Evolutionary conservation across 345 rosid species (phyloP).

Genomic region (Bruguiera sexangula): DNA sequence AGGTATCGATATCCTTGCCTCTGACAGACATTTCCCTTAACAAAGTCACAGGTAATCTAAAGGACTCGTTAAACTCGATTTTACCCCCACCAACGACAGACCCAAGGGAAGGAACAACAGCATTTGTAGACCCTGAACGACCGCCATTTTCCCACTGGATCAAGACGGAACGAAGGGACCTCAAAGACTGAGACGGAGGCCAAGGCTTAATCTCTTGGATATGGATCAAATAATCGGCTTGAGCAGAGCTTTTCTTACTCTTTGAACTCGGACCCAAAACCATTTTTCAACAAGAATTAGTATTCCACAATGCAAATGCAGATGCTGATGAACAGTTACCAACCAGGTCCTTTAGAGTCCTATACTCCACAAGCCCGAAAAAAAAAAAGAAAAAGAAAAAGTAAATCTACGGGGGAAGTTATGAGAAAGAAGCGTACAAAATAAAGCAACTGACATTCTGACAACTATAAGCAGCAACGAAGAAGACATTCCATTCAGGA

Average conservation of each 20-base stretch:
- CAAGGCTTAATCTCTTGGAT: constrained; percentile 88
- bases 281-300: constrained; percentile 40
- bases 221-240: constrained; percentile 58
- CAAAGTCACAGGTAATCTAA: constrained; percentile 67
- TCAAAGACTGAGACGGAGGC: constrained; percentile 95
- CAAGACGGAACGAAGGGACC: constrained; percentile 74
- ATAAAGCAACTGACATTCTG: not conserved
- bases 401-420: not conserved
- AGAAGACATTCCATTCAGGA: not conserved
- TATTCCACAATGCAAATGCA: constrained; percentile 5
- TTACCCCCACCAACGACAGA: constrained; percentile 75
- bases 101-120: constrained; percentile 68
- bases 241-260: constrained; percentile 52
- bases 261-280: constrained; percentile 62
- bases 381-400: not conserved
- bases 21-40: constrained; percentile 51
- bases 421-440: not conserved
- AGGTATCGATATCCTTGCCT: constrained; percentile 48
- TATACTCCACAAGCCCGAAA: not conserved
- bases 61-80: constrained; percentile 75
- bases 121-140: constrained; percentile 64
- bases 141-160: constrained; percentile 92
- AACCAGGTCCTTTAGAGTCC: constrained; percentile 15
- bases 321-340: constrained; percentile 1
- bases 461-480: not conserved